These are phyloP conservation scores for Trichoderma parareesei DNA, from an alignment of 495 filamentous ascomycete genomes.

Conservation along the genomic window DNA sequence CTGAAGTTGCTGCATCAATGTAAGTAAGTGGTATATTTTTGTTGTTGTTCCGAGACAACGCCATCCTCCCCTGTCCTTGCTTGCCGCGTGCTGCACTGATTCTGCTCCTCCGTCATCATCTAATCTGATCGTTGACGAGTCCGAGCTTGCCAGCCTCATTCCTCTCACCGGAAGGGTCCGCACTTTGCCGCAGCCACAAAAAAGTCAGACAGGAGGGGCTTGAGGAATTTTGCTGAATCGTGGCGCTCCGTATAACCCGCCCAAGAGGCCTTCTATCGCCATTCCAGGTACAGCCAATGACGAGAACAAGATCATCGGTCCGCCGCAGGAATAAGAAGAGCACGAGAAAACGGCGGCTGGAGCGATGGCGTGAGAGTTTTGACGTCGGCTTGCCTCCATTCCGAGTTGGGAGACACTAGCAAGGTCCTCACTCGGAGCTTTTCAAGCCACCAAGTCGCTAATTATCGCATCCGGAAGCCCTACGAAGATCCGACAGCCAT, in stretches of 20 bases:
- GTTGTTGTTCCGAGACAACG: not conserved
- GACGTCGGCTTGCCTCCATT: not conserved
- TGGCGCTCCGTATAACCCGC: not conserved
- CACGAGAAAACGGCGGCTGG: not conserved
- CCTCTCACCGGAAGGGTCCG: not conserved
- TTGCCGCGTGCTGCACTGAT: not conserved
- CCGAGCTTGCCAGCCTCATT: not conserved
- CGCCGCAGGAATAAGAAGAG: not conserved
- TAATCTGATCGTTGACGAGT: not conserved
- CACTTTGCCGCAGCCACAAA: not conserved
- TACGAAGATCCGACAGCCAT: not conserved
- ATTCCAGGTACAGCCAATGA: not conserved
- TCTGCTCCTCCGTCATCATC: not conserved
- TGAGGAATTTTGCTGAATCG: not conserved
- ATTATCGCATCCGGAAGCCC: not conserved
- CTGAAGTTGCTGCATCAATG: not conserved
- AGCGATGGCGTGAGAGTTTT: not conserved
- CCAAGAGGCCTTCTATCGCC: not conserved
- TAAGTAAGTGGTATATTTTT: not conserved
- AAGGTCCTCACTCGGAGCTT: not conserved
- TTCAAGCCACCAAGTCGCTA: not conserved
- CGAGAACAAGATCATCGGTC: not conserved
- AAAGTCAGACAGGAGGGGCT: not conserved
- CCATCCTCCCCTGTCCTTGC: not conserved
- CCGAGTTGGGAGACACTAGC: not conserved